These are phyloP conservation scores for Heimioporus punctisporus DNA, from an alignment of 1,284 basidiomycete species.

Conservation along the genomic window DNA sequence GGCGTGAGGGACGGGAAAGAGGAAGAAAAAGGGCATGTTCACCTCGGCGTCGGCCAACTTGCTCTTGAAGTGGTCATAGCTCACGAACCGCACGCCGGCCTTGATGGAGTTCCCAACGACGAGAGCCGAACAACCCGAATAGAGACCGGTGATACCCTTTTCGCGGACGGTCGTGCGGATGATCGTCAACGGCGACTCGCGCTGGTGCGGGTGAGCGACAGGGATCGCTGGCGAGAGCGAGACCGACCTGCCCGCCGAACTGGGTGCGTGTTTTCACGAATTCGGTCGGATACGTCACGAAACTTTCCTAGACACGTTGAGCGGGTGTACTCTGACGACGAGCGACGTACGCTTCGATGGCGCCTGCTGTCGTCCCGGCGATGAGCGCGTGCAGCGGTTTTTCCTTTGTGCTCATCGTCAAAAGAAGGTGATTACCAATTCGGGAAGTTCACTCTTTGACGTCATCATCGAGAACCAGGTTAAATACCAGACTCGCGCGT, in stretches of 20 bases:
- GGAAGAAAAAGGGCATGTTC: neutral
- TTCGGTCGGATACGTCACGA: slow-evolving; percentile 92
- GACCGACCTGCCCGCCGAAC: slow-evolving; percentile 71
- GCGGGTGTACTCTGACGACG: neutral
- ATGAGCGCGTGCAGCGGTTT: slow-evolving; percentile 81
- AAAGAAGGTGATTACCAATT: slow-evolving; percentile 1
- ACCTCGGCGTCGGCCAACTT: slow-evolving; percentile 85
- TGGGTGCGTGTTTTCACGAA: slow-evolving; percentile 89
- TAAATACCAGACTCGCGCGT: too few relatives aligned
- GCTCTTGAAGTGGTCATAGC: slow-evolving; percentile 94
- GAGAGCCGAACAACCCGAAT: slow-evolving; percentile 87
- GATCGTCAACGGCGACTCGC: slow-evolving; percentile 66
- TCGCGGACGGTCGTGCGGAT: slow-evolving; percentile 70
- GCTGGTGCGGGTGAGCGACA: slow-evolving; percentile 12
- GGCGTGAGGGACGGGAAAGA: slow-evolving; percentile 1
- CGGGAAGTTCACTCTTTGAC: slow-evolving; percentile 9
- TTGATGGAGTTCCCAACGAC: slow-evolving; percentile 91
- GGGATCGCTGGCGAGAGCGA: neutral
- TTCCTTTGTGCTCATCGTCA: slow-evolving; percentile 56
- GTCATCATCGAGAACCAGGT: slow-evolving; percentile 10
- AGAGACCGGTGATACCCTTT: slow-evolving; percentile 79
- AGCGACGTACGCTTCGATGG: slow-evolving; percentile 79
- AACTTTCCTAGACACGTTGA: slow-evolving; percentile 49
- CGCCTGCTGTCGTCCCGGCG: slow-evolving; percentile 95
- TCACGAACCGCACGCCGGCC: slow-evolving; percentile 94